Evolutionary conservation across 2,329 filamentous ascomycete species (phyloP).

Genomic region (Microcyclosporella mali): DNA sequence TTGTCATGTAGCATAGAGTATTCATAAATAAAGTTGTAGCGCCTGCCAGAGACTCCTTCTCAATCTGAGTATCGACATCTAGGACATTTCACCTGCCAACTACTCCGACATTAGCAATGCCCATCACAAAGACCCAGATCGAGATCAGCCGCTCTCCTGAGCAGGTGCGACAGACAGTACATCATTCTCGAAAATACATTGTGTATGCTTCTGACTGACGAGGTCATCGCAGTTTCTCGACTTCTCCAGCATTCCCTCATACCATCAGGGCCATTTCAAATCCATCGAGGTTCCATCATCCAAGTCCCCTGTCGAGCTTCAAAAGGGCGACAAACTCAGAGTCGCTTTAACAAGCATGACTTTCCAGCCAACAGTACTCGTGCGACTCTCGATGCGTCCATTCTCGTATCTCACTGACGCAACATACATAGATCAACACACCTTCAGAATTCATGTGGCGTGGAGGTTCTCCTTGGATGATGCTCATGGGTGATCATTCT

Average conservation of each 20-base stretch:
- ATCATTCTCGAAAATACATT: no score
- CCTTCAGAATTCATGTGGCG: conserved; percentile 9
- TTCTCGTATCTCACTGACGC: not conserved
- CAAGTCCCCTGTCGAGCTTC: conserved; percentile 1
- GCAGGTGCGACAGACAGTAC: no score
- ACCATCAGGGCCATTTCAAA: conserved; percentile 8
- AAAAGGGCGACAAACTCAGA: conserved; percentile 11
- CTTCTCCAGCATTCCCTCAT: conserved; percentile 10
- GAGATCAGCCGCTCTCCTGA: no score
- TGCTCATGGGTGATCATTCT: conserved; percentile 16
- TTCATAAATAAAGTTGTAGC: no score
- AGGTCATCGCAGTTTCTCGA: conserved; percentile 11
- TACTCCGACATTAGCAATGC: no score
- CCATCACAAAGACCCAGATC: no score
- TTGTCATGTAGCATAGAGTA: no score
- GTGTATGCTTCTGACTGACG: no score
- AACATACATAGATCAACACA: conserved; percentile 7
- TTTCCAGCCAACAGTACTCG: conserved; percentile 11
- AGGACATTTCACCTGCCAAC: no score
- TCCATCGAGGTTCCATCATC: conserved; percentile 4
- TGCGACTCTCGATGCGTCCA: not conserved
- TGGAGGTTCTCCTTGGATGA: conserved; percentile 7
- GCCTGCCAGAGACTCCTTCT: no score
- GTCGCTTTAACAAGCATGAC: conserved; percentile 12
- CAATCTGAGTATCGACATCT: no score